Evolutionary conservation across 1,139 yeast species (phyloP).

Genomic region (Lodderomyces jiufengensis): DNA sequence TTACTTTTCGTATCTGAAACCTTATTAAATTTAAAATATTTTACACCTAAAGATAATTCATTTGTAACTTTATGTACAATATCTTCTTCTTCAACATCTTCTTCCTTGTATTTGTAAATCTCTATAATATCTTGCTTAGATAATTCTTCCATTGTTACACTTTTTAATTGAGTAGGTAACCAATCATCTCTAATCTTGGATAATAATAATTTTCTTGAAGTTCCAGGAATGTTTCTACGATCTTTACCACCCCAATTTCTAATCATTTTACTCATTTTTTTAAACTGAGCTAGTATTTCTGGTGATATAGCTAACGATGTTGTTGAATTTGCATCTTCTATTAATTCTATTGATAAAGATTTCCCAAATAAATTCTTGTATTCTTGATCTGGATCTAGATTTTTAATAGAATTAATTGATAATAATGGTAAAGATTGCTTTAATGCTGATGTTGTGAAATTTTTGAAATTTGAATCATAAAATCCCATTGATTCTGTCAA

Average conservation of each 20-base stretch:
- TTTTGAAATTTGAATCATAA: slow-evolving; percentile 41
- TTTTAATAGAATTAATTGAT: slow-evolving; percentile 43
- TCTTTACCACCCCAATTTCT: slow-evolving; percentile 86
- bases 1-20: slow-evolving; percentile 36
- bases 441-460: slow-evolving; percentile 44
- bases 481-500: slow-evolving; percentile 37
- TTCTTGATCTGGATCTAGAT: slow-evolving; percentile 79
- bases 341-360: slow-evolving; percentile 54
- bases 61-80: slow-evolving; percentile 37
- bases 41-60: slow-evolving; percentile 48
- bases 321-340: slow-evolving; percentile 70
- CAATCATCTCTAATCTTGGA: slow-evolving; percentile 80
- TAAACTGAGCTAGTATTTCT: slow-evolving; percentile 62
- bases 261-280: slow-evolving; percentile 56
- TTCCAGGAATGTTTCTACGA: slow-evolving; percentile 68
- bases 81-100: slow-evolving; percentile 29
- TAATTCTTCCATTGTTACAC: slow-evolving; percentile 60
- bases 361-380: slow-evolving; percentile 72
- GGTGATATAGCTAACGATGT: slow-evolving; percentile 60
- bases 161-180: slow-evolving; percentile 68
- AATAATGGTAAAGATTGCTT: slow-evolving; percentile 37
- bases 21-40: slow-evolving; percentile 52
- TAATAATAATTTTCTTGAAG: slow-evolving; percentile 60
- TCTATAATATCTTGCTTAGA: slow-evolving; percentile 36
- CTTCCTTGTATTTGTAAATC: slow-evolving; percentile 40